phyloP scores from a whole-genome alignment of 2,329 filamentous ascomycete species.

The Fusarium sp. region DNA sequence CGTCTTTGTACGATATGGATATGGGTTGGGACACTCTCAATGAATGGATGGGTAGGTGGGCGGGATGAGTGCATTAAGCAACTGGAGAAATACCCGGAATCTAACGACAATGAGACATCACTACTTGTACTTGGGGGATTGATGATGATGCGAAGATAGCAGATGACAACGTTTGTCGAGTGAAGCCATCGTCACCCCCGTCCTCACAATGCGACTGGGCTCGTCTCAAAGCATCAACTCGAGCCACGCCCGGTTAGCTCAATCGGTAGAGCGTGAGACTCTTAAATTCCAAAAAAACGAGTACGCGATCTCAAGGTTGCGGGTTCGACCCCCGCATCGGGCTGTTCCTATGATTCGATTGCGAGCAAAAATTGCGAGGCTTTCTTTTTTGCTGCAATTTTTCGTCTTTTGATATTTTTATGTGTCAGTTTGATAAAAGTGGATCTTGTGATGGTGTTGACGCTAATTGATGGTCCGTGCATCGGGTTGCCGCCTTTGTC shows the following conservation, averaged over 20 bases:
- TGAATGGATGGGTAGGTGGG: slow-evolving; percentile 7
- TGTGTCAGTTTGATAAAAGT: background rate
- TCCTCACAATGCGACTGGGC: background rate
- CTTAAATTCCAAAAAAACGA: slow-evolving; percentile 47
- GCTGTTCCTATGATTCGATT: slow-evolving; percentile 38
- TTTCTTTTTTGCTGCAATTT: slow-evolving; percentile 22
- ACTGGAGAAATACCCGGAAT: slow-evolving; percentile 35
- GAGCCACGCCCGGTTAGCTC: slow-evolving; percentile 42
- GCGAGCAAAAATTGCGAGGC: slow-evolving; percentile 31
- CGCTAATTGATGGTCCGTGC: slow-evolving; percentile 10
- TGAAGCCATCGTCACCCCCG: background rate
- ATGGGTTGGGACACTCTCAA: slow-evolving; percentile 27
- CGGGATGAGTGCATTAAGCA: slow-evolving; percentile 17
- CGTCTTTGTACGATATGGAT: slow-evolving; percentile 32
- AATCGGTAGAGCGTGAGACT: slow-evolving; percentile 70
- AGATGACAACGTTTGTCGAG: background rate
- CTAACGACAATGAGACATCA: slow-evolving; percentile 31
- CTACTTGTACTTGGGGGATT: slow-evolving; percentile 3
- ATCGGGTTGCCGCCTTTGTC: slow-evolving; percentile 24
- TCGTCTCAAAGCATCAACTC: background rate
- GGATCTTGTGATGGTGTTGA: background rate
- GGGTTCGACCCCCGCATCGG: slow-evolving; percentile 60
- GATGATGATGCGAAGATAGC: background rate
- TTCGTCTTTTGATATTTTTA: background rate
- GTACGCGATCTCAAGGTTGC: slow-evolving; percentile 59